Base-by-base conservation (phyloP, 2,329 filamentous ascomycete species). In the Penicillium sp. region DNA sequence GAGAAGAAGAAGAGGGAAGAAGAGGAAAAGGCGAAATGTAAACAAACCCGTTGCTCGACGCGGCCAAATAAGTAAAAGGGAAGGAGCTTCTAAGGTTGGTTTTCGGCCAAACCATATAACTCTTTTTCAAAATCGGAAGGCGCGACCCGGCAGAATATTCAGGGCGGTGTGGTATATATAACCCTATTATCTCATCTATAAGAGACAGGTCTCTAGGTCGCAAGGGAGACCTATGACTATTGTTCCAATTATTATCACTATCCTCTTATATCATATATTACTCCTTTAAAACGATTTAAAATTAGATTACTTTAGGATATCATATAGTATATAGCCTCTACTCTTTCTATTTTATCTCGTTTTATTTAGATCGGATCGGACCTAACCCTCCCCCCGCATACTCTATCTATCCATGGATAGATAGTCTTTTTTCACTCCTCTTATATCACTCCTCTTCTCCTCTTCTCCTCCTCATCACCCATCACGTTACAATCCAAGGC, bases 51-150 rank as follows among this genome's bases (percentile, higher is more conserved):
- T 44, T 34, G 38, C 19, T 24, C 13, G 37, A 45, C n/a, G 42
- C 13, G 34, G 33, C n/a, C 21, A 28, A 22, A 26, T 8, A 17
- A 32, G 26, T 1, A 29, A 43, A 33, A 22, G 8, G 33, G 47
- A 49, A 49, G 47, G 47, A 49, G 34, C 41, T 32, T 17, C 17
- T 17, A 17, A 17, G 17, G 17, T 17, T 43, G 24, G 19, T 28
- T 33, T 43, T 45, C 12, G 40, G 21, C 33, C 33, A 21, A 44
- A 38, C 22, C 28, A 39, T 49, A 17, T 39, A 44, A 49, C 47
- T 49, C 47, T 49, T 49, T 39, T 49, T 45, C 19, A 45, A 32
- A 49, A 28, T 31, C 21, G 47, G 47, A 45, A 49, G 42, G 35
- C 34, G 42, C 47, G 41, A 45, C 9, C 19, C 6, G 47, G 47